A percentile compares a stretch with the other conserved stretches of the same genome.
phyloP scores from a whole-genome alignment of 2,329 filamentous ascomycete species.

The Mycosphaerella sp. region DNA sequence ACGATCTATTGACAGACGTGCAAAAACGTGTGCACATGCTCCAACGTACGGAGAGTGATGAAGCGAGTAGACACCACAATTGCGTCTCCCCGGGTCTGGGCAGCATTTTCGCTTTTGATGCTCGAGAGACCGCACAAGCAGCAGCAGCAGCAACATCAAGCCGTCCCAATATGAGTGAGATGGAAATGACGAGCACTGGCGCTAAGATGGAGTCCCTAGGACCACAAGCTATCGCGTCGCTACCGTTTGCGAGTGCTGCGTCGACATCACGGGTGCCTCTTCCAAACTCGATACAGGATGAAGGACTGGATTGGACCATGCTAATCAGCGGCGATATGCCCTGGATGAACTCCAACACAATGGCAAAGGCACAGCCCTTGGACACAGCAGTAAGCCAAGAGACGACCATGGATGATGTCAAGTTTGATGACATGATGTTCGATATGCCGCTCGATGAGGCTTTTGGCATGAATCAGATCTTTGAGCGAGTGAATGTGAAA shows the following conservation, averaged over 20 bases:
- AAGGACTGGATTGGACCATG: constrained; percentile 7
- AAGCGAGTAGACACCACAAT: background rate
- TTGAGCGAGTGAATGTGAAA: background rate
- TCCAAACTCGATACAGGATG: background rate
- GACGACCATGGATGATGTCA: constrained; percentile 21
- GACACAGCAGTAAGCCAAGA: constrained; percentile 11
- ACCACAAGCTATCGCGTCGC: constrained; percentile 16
- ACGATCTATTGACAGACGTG: constrained; percentile 12
- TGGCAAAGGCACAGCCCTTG: background rate
- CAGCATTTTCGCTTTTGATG: constrained; percentile 4
- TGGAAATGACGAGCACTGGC: constrained; percentile 17
- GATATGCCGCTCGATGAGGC: constrained; percentile 25
- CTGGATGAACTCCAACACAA: constrained; percentile 7
- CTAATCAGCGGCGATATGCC: constrained; percentile 8
- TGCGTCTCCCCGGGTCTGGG: background rate
- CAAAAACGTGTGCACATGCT: background rate
- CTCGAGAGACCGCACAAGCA: constrained; percentile 3
- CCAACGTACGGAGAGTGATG: background rate
- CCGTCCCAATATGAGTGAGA: constrained; percentile 13
- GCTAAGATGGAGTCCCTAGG: constrained; percentile 31
- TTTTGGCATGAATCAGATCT: constrained; percentile 4
- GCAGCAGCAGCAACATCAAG: background rate
- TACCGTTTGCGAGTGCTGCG: constrained; percentile 25
- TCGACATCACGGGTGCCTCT: constrained; percentile 18
- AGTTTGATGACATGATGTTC: constrained; percentile 22